Conservation (phyloP, 2,329 filamentous ascomycete genomes). For the Metarhizium anisopliae region DNA sequence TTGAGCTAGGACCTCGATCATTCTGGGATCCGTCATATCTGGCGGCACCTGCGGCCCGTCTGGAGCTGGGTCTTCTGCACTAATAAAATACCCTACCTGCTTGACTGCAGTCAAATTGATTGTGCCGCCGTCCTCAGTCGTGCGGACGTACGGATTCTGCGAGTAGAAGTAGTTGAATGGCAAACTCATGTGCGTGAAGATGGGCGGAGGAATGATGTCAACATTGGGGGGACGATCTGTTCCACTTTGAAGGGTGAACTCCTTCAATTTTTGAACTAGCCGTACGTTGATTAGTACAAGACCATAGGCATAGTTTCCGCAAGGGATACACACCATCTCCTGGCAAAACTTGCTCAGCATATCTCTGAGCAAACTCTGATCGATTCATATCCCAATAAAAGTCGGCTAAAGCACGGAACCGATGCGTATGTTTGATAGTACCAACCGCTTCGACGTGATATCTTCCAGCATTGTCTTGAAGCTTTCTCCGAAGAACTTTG, state of each 20-base stretch:
- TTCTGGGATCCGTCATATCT: constrained; percentile 47
- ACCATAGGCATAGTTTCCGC: neutral
- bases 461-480: constrained; percentile 60
- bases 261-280: constrained; percentile 40
- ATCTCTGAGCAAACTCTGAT: constrained; percentile 60
- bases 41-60: constrained; percentile 52
- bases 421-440: constrained; percentile 68
- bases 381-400: constrained; percentile 70
- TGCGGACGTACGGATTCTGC: constrained; percentile 71
- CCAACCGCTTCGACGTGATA: constrained; percentile 66
- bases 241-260: constrained; percentile 58
- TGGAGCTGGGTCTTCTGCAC: constrained; percentile 52
- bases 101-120: constrained; percentile 53
- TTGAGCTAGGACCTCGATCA: constrained; percentile 55
- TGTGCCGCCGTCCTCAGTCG: constrained; percentile 46
- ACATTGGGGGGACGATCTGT: constrained; percentile 50
- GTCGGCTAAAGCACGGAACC: constrained; percentile 81
- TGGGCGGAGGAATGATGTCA: constrained; percentile 70
- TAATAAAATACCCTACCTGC: constrained; percentile 48
- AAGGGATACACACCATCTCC: constrained; percentile 50
- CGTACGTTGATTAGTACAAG: neutral
- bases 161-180: constrained; percentile 76
- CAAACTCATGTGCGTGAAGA: constrained; percentile 64
- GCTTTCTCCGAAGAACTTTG: constrained; percentile 46
- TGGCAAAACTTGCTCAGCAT: constrained; percentile 62